Conservation (phyloP, 225 moss, liverwort and hornwort genomes). For the Asterella californica region DNA sequence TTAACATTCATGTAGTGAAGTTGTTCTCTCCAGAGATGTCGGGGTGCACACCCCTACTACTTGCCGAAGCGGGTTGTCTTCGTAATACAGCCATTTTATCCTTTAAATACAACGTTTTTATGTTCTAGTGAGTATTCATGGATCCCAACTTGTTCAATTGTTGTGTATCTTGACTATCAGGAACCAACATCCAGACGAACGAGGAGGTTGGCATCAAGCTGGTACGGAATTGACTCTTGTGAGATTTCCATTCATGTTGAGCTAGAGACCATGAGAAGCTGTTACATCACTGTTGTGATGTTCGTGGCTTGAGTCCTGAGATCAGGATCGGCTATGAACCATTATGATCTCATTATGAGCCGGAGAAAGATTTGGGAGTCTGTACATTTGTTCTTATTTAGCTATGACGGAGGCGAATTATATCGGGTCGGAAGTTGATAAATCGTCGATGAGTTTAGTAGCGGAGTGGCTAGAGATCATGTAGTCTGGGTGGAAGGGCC, state of each 20-base stretch:
- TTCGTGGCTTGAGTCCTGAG: not conserved
- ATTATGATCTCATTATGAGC: not conserved
- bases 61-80: not conserved
- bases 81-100: not conserved
- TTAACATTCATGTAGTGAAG: not conserved
- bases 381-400: not conserved
- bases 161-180: constrained; percentile 30
- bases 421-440: not conserved
- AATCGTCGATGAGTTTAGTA: not conserved
- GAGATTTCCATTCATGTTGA: not conserved
- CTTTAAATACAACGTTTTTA: not conserved
- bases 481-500: not conserved
- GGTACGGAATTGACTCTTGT: constrained; percentile 42
- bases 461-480: not conserved
- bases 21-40: not conserved
- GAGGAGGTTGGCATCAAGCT: constrained; percentile 99
- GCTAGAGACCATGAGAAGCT: not conserved
- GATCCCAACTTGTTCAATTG: not conserved
- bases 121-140: not conserved
- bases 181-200: constrained; percentile 89
- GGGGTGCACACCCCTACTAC: not conserved
- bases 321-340: not conserved
- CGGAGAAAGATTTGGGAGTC: not conserved
- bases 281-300: not conserved
- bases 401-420: not conserved